A percentile compares a stretch with the other conserved stretches of the same genome.
Conservation (phyloP, 768 basidiomycete genomes). For the Pisolithus orientalis region DNA sequence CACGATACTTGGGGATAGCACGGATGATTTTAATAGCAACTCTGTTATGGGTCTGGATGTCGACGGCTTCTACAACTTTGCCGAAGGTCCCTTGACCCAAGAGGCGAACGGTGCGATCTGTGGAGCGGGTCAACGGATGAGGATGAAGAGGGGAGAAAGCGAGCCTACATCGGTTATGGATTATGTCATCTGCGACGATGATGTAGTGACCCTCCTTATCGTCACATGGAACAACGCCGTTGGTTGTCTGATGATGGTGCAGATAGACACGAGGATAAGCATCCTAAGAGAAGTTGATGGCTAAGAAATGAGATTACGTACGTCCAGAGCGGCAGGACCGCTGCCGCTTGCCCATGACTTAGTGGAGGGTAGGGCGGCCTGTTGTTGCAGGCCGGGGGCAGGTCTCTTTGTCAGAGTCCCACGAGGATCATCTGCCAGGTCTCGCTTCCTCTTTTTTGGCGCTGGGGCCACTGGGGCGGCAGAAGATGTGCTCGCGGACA, state of each 20-base stretch:
- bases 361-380: conserved; percentile 42
- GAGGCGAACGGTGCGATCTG: conserved; percentile 87
- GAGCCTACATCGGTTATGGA: conserved; percentile 74
- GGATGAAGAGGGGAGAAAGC: conserved; percentile 1
- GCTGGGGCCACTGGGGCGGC: conserved; percentile 61
- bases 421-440: conserved; percentile 68
- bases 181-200: conserved; percentile 85
- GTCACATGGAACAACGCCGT: conserved; percentile 71
- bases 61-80: conserved; percentile 93
- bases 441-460: conserved; percentile 81
- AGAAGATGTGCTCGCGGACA: conserved; percentile 60
- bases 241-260: conserved; percentile 45
- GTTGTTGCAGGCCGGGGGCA: conserved; percentile 42
- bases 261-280: conserved; percentile 21
- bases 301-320: conserved; percentile 32
- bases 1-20: conserved; percentile 96
- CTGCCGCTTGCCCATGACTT: conserved; percentile 67
- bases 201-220: conserved; percentile 99
- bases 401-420: conserved; percentile 61
- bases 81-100: conserved; percentile 98
- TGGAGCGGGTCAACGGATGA: conserved; percentile 10
- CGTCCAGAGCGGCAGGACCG: conserved; percentile 61
- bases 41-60: conserved; percentile 63
- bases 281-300: conserved; percentile 12
- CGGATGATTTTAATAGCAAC: conserved; percentile 99